Percentiles rank a stretch among this genome's conserved stretches.
These are phyloP conservation scores for Lactifluus hygrophoroides DNA, from an alignment of 768 basidiomycete species.

Conservation along the genomic window DNA sequence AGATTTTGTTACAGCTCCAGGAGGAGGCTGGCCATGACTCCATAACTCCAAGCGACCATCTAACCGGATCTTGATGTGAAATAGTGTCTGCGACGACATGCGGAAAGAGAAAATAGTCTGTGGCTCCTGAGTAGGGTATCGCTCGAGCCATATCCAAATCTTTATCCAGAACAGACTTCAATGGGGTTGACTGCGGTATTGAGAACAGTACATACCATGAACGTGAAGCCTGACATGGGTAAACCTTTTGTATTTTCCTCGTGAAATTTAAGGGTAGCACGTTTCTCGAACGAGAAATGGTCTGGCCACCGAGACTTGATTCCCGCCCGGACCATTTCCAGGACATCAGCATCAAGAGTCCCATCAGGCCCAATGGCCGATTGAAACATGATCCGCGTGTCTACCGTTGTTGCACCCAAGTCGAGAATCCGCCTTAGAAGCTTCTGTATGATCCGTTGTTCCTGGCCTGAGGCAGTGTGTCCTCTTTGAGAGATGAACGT, in stretches of 20 bases:
- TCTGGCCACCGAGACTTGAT: slow-evolving; percentile 74
- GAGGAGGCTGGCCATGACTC: slow-evolving; percentile 32
- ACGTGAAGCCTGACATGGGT: slow-evolving; percentile 58
- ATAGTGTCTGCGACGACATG: slow-evolving; percentile 26
- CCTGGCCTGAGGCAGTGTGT: slow-evolving; percentile 32
- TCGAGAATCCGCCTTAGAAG: slow-evolving; percentile 63
- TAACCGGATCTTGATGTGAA: slow-evolving; percentile 41
- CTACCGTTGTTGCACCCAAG: slow-evolving; percentile 59
- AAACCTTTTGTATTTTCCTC: slow-evolving; percentile 45
- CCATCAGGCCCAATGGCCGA: slow-evolving; percentile 41
- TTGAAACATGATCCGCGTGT: slow-evolving; percentile 59
- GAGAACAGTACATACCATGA: slow-evolving; percentile 41
- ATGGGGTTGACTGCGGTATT: slow-evolving; percentile 13
- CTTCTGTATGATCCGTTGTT: slow-evolving; percentile 50
- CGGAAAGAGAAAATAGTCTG: slow-evolving; percentile 33
- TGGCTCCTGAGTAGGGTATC: slow-evolving; percentile 28
- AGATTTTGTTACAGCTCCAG: slow-evolving; percentile 37
- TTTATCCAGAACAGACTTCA: slow-evolving; percentile 24
- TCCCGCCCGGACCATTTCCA: slow-evolving; percentile 61
- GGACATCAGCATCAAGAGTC: slow-evolving; percentile 49
- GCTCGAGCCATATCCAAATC: slow-evolving; percentile 45
- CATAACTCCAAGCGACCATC: slow-evolving; percentile 51
- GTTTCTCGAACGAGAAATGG: slow-evolving; percentile 61
- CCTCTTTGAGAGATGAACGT: slow-evolving; percentile 32
- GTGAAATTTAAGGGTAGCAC: slow-evolving; percentile 41